phyloP scores from a whole-genome alignment of 345 rosid genomes.

The Barbarea vulgaris region DNA sequence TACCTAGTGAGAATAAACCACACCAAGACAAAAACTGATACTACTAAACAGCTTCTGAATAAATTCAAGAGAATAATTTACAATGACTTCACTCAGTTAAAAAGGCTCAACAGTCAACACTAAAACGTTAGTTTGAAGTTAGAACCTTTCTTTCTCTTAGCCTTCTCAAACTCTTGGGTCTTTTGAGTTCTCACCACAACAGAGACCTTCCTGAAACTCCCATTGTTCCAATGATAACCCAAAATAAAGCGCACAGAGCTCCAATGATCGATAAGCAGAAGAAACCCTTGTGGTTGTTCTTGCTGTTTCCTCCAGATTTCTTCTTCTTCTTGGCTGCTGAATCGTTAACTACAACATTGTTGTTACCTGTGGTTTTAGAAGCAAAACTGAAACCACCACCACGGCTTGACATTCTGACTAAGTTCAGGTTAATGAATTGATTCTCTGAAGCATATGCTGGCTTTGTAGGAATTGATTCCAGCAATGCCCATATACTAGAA shows the following conservation, averaged over 20 bases:
- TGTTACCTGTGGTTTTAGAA: conserved; percentile 33
- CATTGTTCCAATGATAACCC: conserved; percentile 59
- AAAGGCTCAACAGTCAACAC: background rate
- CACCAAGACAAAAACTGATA: background rate
- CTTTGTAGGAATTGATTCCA: conserved; percentile 81
- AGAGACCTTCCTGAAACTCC: conserved; percentile 47
- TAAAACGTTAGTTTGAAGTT: background rate
- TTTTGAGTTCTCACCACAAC: conserved; percentile 29
- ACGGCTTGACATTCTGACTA: conserved; percentile 71
- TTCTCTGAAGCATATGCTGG: conserved; percentile 88
- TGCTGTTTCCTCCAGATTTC: conserved; percentile 28
- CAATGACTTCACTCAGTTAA: conserved; percentile 2
- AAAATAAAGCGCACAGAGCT: conserved; percentile 62
- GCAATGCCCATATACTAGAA: conserved; percentile 69
- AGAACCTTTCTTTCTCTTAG: conserved; percentile 1
- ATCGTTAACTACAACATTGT: conserved; percentile 15
- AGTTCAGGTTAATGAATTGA: conserved; percentile 57
- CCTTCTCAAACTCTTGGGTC: background rate
- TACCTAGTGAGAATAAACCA: background rate
- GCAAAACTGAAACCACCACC: conserved; percentile 55
- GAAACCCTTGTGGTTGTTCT: conserved; percentile 43
- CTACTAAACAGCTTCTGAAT: too few relatives aligned
- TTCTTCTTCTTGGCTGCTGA: conserved; percentile 40
- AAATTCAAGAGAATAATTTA: too few relatives aligned
- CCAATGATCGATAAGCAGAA: conserved; percentile 59